Evolutionary conservation across 2,329 filamentous ascomycete species (phyloP), one percentile per base, ranked within the genome.

Genomic region (Microdochium bolleyi): DNA sequence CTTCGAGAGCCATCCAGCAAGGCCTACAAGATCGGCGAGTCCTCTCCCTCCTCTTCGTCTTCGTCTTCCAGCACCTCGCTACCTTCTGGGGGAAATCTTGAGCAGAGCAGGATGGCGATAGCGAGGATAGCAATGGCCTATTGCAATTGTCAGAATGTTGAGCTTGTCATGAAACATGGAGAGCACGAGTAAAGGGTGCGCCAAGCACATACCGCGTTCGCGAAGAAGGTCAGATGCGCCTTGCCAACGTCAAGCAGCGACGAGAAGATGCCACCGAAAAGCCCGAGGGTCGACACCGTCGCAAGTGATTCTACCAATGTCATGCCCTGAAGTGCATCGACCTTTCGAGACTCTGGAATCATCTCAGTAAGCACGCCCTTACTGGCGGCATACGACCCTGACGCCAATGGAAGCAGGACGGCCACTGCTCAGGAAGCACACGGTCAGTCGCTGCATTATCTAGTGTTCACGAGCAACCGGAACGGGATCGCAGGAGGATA

Each of bases 321-420:
- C 56, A 63, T 62, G 32, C 58, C 61, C 34, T 62, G 60, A 11
- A 62, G 48, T 9, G 57, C 61, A 44, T 61, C 58, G 44, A 59
- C 54, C 41, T 59, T 57, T 30, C 53, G 59, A 25, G 56, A 57
- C 3, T 55, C 16, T 1, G 61, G 60, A 4, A 62, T 57, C 58
- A 63, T 61, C 32, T 62, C 60, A 1, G 59, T 61, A 24, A 61
- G 52, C 1, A 60, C 55, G 10, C 61, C 60, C 49, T 63, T 62
- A 24, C 58, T 59, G 3, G 61, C 58, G 5, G 60, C 56, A 16
- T 59, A 59, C 8, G 61, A 60, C 24, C 61, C 60, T 1, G 61
- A 63, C 24, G 59, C 60, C 11, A 63, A 55, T 9, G 61, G 60
- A 30, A 63, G 55, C 41, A 62, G 52, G 37, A 56, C 57, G 11